These are phyloP conservation scores for Leptographium flavum DNA, from an alignment of 2,329 filamentous ascomycete species.

Conservation along the genomic window DNA sequence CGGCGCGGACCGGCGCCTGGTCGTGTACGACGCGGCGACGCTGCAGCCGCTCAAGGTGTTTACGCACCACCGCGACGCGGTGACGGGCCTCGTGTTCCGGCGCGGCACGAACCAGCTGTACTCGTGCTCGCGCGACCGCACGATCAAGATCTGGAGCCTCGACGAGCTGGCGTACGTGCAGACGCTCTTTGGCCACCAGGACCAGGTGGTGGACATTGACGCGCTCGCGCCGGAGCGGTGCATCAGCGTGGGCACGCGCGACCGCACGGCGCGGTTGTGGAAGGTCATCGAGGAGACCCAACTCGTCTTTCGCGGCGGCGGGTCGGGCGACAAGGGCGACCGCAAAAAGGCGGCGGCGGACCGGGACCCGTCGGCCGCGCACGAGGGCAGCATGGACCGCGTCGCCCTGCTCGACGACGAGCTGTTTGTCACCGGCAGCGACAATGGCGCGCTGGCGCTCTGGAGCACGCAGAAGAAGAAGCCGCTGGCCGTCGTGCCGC, in stretches of 20 bases:
- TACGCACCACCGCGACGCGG: slow-evolving; percentile 77
- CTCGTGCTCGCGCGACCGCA: slow-evolving; percentile 78
- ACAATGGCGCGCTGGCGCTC: slow-evolving; percentile 74
- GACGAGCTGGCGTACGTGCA: slow-evolving; percentile 90
- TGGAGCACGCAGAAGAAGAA: slow-evolving; percentile 95
- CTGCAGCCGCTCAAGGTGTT: slow-evolving; percentile 72
- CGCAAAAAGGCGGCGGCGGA: slow-evolving; percentile 31
- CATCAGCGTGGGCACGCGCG: slow-evolving; percentile 77
- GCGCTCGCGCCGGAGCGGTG: slow-evolving; percentile 77
- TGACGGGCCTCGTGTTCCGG: slow-evolving; percentile 75
- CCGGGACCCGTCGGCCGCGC: slow-evolving; percentile 22
- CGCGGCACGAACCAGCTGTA: slow-evolving; percentile 84
- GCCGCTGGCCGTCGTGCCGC: slow-evolving; percentile 62
- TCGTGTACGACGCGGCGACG: slow-evolving; percentile 74
- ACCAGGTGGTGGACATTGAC: slow-evolving; percentile 73
- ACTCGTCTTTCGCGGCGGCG: slow-evolving; percentile 83
- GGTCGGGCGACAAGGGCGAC: slow-evolving; percentile 22
- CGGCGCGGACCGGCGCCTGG: slow-evolving; percentile 67
- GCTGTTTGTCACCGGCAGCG: slow-evolving; percentile 83
- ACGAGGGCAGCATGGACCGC: slow-evolving; percentile 79
- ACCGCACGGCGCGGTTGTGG: slow-evolving; percentile 86
- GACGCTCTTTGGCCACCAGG: slow-evolving; percentile 91
- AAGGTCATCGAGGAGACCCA: slow-evolving; percentile 94
- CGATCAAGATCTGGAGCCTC: slow-evolving; percentile 89
- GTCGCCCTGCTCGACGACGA: slow-evolving; percentile 80